phyloP scores from a whole-genome alignment of 805 yeast species.

The Candida qinlingensis region DNA sequence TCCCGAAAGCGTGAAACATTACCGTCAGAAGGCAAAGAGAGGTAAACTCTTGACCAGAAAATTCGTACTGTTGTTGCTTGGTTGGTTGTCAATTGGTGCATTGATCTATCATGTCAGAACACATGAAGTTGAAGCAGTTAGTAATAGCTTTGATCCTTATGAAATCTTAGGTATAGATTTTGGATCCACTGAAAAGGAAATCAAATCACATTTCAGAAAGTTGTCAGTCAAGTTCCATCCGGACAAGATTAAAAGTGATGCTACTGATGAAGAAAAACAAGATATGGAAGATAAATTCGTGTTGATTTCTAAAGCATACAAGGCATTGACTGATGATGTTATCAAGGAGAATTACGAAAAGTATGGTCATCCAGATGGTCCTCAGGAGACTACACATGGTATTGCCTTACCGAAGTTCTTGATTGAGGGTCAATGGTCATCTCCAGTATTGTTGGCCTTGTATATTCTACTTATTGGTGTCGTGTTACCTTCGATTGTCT shows the following conservation, averaged over 20 bases:
- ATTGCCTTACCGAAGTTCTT: constrained; percentile 91
- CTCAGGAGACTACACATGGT: constrained; percentile 84
- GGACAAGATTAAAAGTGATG: constrained; percentile 68
- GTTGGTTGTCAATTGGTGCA: constrained; percentile 33
- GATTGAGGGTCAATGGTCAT: constrained; percentile 68
- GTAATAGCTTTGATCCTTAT: constrained; percentile 80
- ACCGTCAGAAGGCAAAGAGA: constrained; percentile 8
- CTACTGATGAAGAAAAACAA: constrained; percentile 45
- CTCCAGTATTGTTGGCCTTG: constrained; percentile 55
- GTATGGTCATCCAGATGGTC: constrained; percentile 98
- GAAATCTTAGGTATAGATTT: constrained; percentile 70
- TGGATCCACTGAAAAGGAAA: constrained; percentile 66
- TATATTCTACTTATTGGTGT: constrained; percentile 74
- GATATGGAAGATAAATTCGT: constrained; percentile 74
- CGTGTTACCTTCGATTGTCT: constrained; percentile 74
- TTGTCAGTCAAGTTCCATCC: constrained; percentile 89
- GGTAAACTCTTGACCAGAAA: constrained; percentile 12
- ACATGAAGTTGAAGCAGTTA: constrained; percentile 34
- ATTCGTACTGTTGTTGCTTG: constrained; percentile 15
- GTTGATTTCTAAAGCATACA: constrained; percentile 84
- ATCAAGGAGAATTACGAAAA: constrained; percentile 75
- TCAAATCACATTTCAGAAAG: constrained; percentile 80
- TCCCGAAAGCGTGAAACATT: constrained; percentile 8
- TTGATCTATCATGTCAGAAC: constrained; percentile 27
- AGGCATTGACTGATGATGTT: constrained; percentile 87